These are phyloP conservation scores for Eimeria acervulina DNA, from an alignment of 169 alveolate species.

Conservation along the genomic window DNA sequence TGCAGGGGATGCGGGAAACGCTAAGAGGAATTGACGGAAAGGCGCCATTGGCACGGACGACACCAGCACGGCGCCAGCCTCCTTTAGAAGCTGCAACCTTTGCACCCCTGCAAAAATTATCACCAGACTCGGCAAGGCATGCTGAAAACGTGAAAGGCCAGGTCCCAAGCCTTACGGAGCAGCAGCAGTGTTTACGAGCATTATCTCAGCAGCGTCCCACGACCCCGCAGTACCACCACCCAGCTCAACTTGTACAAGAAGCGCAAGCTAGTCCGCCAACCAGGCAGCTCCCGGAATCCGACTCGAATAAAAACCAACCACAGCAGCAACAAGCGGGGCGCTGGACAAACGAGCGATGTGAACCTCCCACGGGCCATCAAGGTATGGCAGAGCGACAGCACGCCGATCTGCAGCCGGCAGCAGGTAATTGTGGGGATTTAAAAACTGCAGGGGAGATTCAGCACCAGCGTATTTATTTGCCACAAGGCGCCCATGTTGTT, in stretches of 20 bases:
- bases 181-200: not conserved
- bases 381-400: not conserved
- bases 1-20: constrained; percentile 75
- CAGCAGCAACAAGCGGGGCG: constrained; percentile 5
- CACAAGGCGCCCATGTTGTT: constrained; percentile 11
- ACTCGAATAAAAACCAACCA: not conserved
- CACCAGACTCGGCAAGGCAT: constrained; percentile 36
- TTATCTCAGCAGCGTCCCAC: constrained; percentile 16
- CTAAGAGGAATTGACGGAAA: constrained; percentile 39
- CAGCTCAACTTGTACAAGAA: not conserved
- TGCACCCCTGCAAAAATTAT: constrained; percentile 60
- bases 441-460: constrained; percentile 5
- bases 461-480: constrained; percentile 17
- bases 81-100: constrained; percentile 40
- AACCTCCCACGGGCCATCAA: not conserved
- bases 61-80: constrained; percentile 68
- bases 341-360: constrained; percentile 7
- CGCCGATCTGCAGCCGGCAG: constrained; percentile 28
- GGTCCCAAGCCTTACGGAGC: not conserved
- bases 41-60: constrained; percentile 47
- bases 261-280: not conserved
- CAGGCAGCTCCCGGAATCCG: constrained; percentile 2
- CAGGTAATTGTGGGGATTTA: not conserved
- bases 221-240: constrained; percentile 58
- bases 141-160: constrained; percentile 12